Evolutionary conservation across 2,329 filamentous ascomycete genomes (phyloP), one percentile per base, ranked within the genome.

Genomic region (Penicillium sp.): DNA sequence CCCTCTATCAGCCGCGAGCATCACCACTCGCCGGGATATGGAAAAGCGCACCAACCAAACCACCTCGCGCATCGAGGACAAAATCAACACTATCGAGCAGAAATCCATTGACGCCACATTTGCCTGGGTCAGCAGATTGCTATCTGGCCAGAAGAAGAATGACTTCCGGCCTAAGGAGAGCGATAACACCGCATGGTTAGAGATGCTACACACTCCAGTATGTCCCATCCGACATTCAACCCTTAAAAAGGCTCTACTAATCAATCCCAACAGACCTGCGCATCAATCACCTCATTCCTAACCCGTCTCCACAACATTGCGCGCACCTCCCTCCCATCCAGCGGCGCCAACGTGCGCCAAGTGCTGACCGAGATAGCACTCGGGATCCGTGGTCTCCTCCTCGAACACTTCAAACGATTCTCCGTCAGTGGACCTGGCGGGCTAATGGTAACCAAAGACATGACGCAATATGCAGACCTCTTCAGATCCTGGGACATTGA

Each of bases 371-470:
- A 97, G 76, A 84, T 97, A 22, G 92, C 90, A 1, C 78, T 92
- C 14, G 88, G 88, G 10, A 81, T 96, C 35, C 87, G 92, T 63
- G 78, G 82, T 48, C 83, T 95, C 10, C 82, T 99, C 5, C 86
- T 99, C 60, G 90, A 94, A 60, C 94, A 99, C 75, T 90, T 97
- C 76, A 94, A 96, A 69, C 92, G 90, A 68, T 99, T 96, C 77
- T 86, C 88, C 58, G 91, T 99, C 63, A 96, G 92, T 65, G 90
- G 92, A 39, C 92, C 93, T 0, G 94, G 94, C 59, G 94, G 92
- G 2, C 84, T 99, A 45, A 94, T 97, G 84, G 90, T 97, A 26
- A 93, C 89, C 35, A 96, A 97, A 77, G 94, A 99, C 71, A 92
- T 97, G 72, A 90, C 91, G 35, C 92, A 91, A 70, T 99, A 99